A percentile compares a stretch with the other conserved stretches of the same genome.
Evolutionary conservation across 169 alveolate genomes (phyloP).

Genomic region (Cryptosporidium canis): DNA sequence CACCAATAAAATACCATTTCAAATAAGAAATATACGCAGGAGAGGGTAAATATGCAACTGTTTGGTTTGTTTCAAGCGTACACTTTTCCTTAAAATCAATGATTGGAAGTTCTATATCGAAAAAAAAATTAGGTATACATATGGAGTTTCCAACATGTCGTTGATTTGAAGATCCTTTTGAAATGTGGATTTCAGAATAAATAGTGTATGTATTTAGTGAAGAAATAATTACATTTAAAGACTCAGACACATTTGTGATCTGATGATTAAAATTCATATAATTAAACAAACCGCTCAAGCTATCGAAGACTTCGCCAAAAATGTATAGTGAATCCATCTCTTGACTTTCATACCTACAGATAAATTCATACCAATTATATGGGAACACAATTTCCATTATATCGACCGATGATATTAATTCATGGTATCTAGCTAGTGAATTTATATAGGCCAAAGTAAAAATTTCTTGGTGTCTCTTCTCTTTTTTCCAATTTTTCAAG

Average conservation of each 20-base stretch:
- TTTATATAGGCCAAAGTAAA: constrained; percentile 16
- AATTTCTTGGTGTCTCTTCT: constrained; percentile 11
- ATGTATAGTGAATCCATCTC: not conserved
- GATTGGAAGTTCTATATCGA: constrained; percentile 14
- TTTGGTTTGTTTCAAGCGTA: not conserved
- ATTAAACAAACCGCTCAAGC: not conserved
- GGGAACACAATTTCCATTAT: not conserved
- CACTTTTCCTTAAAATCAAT: not conserved
- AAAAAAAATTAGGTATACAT: constrained; percentile 8
- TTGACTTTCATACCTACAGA: not conserved
- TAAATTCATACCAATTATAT: constrained; percentile 7
- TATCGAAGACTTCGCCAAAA: not conserved
- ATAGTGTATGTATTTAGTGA: constrained; percentile 13
- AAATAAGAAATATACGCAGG: constrained; percentile 13
- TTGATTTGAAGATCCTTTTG: not conserved
- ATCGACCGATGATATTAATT: not conserved
- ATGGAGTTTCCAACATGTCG: constrained; percentile 1
- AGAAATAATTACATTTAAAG: not conserved
- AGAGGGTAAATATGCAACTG: constrained; percentile 53
- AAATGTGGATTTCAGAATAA: not conserved
- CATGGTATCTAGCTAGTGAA: constrained; percentile 18
- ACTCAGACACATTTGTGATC: not conserved
- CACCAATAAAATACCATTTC: constrained; percentile 35
- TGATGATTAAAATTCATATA: not conserved
- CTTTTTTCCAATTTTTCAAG: not conserved